Conservation (phyloP, 2,329 filamentous ascomycete genomes). For the Clarireedia homoeocarpa region DNA sequence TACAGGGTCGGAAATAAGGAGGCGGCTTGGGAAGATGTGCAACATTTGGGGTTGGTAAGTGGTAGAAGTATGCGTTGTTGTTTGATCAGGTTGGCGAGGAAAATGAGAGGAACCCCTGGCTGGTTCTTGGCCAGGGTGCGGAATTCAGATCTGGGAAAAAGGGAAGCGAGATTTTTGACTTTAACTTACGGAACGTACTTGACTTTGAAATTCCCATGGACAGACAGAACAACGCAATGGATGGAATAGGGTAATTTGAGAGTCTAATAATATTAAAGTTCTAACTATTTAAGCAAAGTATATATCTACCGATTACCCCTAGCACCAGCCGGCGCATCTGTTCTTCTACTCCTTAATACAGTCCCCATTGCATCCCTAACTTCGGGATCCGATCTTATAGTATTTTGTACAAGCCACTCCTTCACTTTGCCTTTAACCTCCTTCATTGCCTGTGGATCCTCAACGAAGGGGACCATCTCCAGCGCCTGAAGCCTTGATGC, state of each 20-base stretch:
- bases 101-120: not conserved
- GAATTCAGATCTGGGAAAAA: not conserved
- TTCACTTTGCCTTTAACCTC: slow-evolving; percentile 66
- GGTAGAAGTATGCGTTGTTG: not conserved
- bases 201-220: not conserved
- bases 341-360: slow-evolving; percentile 54
- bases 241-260: not conserved
- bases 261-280: not conserved
- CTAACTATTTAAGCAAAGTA: not conserved
- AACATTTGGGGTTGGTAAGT: not conserved
- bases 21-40: slow-evolving; percentile 6
- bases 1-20: not conserved
- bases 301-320: slow-evolving; percentile 26
- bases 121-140: not conserved
- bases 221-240: not conserved
- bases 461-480: slow-evolving; percentile 73
- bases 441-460: slow-evolving; percentile 56
- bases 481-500: slow-evolving; percentile 62
- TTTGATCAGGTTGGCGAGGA: not conserved
- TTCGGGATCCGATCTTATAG: slow-evolving; percentile 69
- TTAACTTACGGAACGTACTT: not conserved
- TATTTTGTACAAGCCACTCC: slow-evolving; percentile 84
- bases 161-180: not conserved
- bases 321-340: slow-evolving; percentile 55
- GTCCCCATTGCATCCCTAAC: slow-evolving; percentile 71